Percentiles rank a stretch among this genome's conserved stretches.
Conservation (phyloP, 1,284 basidiomycete genomes). For the Caloboletus firmus region DNA sequence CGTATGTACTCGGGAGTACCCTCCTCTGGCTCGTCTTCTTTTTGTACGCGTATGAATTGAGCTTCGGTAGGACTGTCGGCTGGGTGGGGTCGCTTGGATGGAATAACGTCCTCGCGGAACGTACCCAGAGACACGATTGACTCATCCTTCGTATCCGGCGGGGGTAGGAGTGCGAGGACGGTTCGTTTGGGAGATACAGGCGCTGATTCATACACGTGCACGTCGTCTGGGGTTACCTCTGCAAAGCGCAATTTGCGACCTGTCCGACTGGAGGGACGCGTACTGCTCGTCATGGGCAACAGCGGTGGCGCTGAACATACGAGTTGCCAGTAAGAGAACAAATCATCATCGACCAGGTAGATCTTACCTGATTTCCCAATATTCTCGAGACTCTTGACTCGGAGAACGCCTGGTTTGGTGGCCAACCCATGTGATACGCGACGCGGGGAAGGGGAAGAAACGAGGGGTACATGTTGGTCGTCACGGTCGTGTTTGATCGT, state of each 20-base stretch:
- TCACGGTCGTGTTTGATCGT: neutral
- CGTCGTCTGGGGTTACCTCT: conserved; percentile 50
- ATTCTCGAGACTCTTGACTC: conserved; percentile 35
- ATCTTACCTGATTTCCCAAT: conserved; percentile 22
- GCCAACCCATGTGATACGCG: conserved; percentile 15
- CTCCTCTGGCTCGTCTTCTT: conserved; percentile 49
- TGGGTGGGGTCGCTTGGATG: conserved; percentile 11
- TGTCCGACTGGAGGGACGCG: conserved; percentile 44
- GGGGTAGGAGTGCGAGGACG: conserved; percentile 48
- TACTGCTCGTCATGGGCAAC: conserved; percentile 28
- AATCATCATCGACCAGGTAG: neutral
- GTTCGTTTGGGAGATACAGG: conserved; percentile 67
- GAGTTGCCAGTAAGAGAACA: conserved; percentile 3
- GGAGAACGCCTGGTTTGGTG: conserved; percentile 28
- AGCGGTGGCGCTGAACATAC: conserved; percentile 23
- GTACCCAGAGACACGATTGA: conserved; percentile 54
- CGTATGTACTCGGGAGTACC: conserved; percentile 84
- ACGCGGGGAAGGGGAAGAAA: conserved; percentile 19
- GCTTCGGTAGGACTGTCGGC: neutral
- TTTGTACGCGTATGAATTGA: neutral
- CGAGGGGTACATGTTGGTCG: neutral
- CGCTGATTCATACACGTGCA: conserved; percentile 77
- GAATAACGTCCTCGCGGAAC: conserved; percentile 36
- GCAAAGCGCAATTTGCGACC: conserved; percentile 54
- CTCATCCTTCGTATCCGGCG: conserved; percentile 47